phyloP scores from a whole-genome alignment of 2,329 filamentous ascomycete genomes.

The Endoconidiophora laricicola region DNA sequence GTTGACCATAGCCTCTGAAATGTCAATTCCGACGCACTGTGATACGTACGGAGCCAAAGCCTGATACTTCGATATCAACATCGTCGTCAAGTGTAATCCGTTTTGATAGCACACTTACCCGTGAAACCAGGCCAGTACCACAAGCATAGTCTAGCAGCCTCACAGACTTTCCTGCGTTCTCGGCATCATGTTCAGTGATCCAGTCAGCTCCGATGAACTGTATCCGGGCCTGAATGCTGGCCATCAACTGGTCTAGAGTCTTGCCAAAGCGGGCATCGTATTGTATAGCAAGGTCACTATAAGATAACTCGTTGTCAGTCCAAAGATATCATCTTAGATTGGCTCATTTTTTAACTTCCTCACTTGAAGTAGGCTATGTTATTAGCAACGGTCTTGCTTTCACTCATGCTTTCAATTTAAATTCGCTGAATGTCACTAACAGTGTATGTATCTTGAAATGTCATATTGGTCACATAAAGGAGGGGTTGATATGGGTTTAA shows the following conservation, averaged over 20 bases:
- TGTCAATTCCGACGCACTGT: constrained; percentile 49
- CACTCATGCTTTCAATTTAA: no score
- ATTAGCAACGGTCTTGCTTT: not conserved
- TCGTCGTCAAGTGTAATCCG: not conserved
- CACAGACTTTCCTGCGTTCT: constrained; percentile 22
- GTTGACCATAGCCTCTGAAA: constrained; percentile 53
- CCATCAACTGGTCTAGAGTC: constrained; percentile 34
- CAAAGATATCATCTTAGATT: not conserved
- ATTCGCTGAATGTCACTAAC: no score
- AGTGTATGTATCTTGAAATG: not conserved
- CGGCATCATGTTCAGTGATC: constrained; percentile 25
- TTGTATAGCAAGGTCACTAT: constrained; percentile 3
- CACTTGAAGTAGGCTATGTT: constrained; percentile 10
- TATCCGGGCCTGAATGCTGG: constrained; percentile 34
- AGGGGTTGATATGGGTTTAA: not conserved
- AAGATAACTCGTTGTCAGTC: not conserved
- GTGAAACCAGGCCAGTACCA: constrained; percentile 50
- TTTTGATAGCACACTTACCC: constrained; percentile 26
- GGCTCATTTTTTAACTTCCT: not conserved
- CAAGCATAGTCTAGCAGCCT: constrained; percentile 61
- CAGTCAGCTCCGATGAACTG: constrained; percentile 48
- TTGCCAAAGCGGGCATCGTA: constrained; percentile 21
- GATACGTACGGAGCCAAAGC: constrained; percentile 45
- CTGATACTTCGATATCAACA: constrained; percentile 20
- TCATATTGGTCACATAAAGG: not conserved